A percentile compares a stretch with the other conserved stretches of the same genome.
phyloP scores from a whole-genome alignment of 2,329 filamentous ascomycete genomes.

The Mycocentrospora acerina region DNA sequence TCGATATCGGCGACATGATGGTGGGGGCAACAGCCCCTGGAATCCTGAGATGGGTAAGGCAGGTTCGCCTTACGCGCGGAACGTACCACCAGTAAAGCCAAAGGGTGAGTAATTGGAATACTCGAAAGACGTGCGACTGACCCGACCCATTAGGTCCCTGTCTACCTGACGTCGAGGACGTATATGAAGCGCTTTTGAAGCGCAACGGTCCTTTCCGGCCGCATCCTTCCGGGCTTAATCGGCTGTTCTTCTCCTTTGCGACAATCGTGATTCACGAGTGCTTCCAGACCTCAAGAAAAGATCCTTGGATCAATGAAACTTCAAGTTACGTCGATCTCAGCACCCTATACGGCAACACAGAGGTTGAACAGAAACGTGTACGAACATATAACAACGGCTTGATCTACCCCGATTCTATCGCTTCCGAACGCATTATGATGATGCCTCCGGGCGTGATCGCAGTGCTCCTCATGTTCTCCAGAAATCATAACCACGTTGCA shows the following conservation, averaged over 20 bases:
- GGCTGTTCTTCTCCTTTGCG: slow-evolving; percentile 70
- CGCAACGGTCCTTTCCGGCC: slow-evolving; percentile 59
- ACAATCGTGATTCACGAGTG: slow-evolving; percentile 63
- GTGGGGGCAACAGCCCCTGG: slow-evolving; percentile 53
- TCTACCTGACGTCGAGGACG: slow-evolving; percentile 63
- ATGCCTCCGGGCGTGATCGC: slow-evolving; percentile 69
- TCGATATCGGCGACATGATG: slow-evolving; percentile 45
- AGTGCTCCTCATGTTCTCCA: slow-evolving; percentile 65
- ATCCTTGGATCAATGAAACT: slow-evolving; percentile 64
- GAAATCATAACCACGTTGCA: slow-evolving; percentile 83
- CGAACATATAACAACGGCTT: slow-evolving; percentile 66
- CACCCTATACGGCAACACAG: slow-evolving; percentile 68
- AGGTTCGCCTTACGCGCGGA: slow-evolving; percentile 56
- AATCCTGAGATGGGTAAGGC: slow-evolving; percentile 56
- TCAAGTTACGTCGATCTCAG: slow-evolving; percentile 74
- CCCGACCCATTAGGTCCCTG: slow-evolving; percentile 36
- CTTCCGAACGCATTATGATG: slow-evolving; percentile 63
- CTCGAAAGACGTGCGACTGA: slow-evolving; percentile 39
- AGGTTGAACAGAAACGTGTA: slow-evolving; percentile 64
- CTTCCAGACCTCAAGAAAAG: slow-evolving; percentile 63
- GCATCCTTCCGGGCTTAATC: slow-evolving; percentile 70
- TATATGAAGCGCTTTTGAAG: slow-evolving; percentile 65
- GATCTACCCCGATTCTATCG: slow-evolving; percentile 68
- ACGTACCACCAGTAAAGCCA: slow-evolving; percentile 57
- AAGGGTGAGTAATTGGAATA: slow-evolving; percentile 43